A percentile compares a stretch with the other conserved stretches of the same genome.
Conservation (phyloP, 2,329 filamentous ascomycete genomes). For the Phaeosphaeria sp. region DNA sequence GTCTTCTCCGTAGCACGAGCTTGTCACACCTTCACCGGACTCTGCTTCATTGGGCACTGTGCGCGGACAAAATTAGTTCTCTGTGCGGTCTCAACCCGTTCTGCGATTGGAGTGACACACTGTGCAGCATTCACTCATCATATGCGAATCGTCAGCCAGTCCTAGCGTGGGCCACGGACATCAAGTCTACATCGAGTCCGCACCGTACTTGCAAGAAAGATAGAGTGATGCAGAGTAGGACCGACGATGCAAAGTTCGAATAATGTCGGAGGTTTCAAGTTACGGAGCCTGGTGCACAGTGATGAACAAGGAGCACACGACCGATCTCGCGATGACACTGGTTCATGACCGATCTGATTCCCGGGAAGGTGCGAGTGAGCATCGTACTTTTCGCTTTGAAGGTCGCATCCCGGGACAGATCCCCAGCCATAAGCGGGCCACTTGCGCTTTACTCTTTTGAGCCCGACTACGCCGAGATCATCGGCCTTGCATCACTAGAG, state of each 20-base stretch:
- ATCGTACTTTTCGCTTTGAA: neutral
- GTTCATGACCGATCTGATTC: neutral
- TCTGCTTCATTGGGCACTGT: neutral
- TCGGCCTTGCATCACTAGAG: neutral
- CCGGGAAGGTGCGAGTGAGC: neutral
- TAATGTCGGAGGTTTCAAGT: constrained; percentile 2
- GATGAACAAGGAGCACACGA: neutral
- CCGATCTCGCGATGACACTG: neutral
- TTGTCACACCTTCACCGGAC: neutral
- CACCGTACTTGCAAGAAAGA: neutral
- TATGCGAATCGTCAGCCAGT: neutral
- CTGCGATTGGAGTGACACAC: neutral
- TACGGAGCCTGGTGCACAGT: neutral
- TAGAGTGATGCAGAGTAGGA: neutral
- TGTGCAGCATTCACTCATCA: neutral
- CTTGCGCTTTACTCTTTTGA: neutral
- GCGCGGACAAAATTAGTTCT: neutral
- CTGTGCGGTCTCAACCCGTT: neutral
- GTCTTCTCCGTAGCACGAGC: neutral
- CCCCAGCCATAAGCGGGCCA: neutral
- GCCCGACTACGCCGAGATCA: constrained; percentile 4
- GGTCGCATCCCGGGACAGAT: neutral
- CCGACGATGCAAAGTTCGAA: neutral
- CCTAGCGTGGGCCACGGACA: neutral
- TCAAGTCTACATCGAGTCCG: neutral